Base-by-base conservation (phyloP, 106 monocot species). In the Amphibolis antarctica region DNA sequence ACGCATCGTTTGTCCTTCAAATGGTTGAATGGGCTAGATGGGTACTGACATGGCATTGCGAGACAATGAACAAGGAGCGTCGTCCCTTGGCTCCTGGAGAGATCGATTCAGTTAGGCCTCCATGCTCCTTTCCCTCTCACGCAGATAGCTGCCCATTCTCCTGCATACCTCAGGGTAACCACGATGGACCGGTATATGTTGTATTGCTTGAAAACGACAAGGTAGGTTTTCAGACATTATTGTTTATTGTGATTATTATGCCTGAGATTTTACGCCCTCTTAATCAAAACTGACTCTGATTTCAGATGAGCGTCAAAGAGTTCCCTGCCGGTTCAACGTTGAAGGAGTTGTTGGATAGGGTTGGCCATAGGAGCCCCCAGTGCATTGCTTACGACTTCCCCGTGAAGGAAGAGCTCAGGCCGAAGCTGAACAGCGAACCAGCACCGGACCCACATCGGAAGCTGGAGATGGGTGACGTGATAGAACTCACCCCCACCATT, bases 21-120 rank as follows among this genome's bases (percentile, higher is more conserved):
- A 90, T 96, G 96, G 89, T 96, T 28, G 84, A 96, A 63, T 96
- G 96, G 96, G 96, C 81, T 6, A 81, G 86, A 66, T 96, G 86
- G 86, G 90, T 90, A 10, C 42, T 90, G 42, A 74, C 76, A 13
- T 96, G 96, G 90, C 96, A 84, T 30, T 86, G 86, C 27, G 96
- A 96, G 69, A 71, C 80, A 3, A 76, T 86, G 82, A 67, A 29
- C 69, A 69, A 52, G 25, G 81, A 81, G 15, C 65, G 49, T 20
- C 65, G 49, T 20, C 3, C 68, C 20, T 20, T 44, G 12, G 56
- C 79, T 24, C 7, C 60, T 28, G 66, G 60, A 4, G 64, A 66
- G 10, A 57, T 63, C 31, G 60, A 66, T 71, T 64, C 29, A 15
- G 58, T 77, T 31, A 74, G 70, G 55, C 79, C 83, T 45, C 76